Percentiles rank a stretch among this genome's conserved stretches.
These are phyloP conservation scores for Cubamyces sp. DNA, from an alignment of 768 basidiomycete genomes.

Conservation along the genomic window DNA sequence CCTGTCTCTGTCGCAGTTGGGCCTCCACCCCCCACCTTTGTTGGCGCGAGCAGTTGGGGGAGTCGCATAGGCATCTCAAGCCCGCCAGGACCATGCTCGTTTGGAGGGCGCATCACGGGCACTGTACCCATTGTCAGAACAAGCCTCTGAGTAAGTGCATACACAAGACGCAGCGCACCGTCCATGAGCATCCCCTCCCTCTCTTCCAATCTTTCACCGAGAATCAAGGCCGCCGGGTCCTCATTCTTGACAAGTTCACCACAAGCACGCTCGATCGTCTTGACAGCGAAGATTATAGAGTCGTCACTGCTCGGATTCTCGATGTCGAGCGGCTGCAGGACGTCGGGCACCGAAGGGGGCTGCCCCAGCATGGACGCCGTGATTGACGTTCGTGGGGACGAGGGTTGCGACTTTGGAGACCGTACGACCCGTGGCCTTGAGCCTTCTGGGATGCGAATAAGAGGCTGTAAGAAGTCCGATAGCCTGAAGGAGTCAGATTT, in stretches of 20 bases:
- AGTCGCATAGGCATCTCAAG: constrained; percentile 27
- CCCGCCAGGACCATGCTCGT: constrained; percentile 42
- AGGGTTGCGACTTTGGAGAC: constrained; percentile 32
- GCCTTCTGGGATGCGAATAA: constrained; percentile 26
- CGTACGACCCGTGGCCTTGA: constrained; percentile 20
- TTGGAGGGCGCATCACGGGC: constrained; percentile 59
- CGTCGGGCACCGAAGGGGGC: constrained; percentile 28
- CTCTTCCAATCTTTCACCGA: constrained; percentile 61
- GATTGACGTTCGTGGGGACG: constrained; percentile 30
- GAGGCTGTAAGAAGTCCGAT: constrained; percentile 42
- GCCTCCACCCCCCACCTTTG: constrained; percentile 23
- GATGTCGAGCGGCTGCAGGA: constrained; percentile 25
- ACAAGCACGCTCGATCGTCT: constrained; percentile 18
- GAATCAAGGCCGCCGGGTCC: constrained; percentile 42
- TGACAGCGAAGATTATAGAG: constrained; percentile 4
- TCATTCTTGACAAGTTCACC: constrained; percentile 11
- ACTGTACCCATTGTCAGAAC: constrained; percentile 43
- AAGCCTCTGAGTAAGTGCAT: constrained; percentile 1
- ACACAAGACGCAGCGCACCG: constrained; percentile 42
- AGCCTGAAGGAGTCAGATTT: constrained; percentile 33
- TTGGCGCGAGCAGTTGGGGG: constrained; percentile 22
- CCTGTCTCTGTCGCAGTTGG: background rate
- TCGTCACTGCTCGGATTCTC: constrained; percentile 33
- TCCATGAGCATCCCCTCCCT: constrained; percentile 58
- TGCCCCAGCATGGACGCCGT: constrained; percentile 41